Conservation (phyloP, 352 stramenopile species). For the Peronospora belbahrii region DNA sequence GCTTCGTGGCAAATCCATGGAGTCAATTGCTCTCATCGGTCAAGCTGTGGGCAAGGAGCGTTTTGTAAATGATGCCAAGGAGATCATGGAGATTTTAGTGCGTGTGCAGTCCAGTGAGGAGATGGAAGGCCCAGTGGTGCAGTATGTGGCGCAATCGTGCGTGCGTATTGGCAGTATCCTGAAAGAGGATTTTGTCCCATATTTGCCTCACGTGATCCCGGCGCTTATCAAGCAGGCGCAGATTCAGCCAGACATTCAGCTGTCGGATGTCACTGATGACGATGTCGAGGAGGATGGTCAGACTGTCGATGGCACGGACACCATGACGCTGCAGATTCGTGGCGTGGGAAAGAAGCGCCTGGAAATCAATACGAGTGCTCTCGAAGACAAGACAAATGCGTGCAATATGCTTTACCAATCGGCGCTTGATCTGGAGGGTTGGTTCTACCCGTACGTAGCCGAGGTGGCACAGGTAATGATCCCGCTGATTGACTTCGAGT, state of each 20-base stretch:
- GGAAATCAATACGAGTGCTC: slow-evolving; percentile 80
- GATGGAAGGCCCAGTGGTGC: slow-evolving; percentile 64
- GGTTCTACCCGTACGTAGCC: slow-evolving; percentile 79
- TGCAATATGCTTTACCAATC: slow-evolving; percentile 88
- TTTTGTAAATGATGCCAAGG: slow-evolving; percentile 69
- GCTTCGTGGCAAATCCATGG: slow-evolving; percentile 82
- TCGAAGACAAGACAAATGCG: slow-evolving; percentile 82
- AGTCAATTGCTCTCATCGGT: slow-evolving; percentile 83
- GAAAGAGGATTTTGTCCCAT: slow-evolving; percentile 83
- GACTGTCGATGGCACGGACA: slow-evolving; percentile 60
- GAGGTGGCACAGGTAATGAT: slow-evolving; percentile 69
- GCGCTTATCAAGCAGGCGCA: slow-evolving; percentile 74
- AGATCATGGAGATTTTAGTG: slow-evolving; percentile 85
- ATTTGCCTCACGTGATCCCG: slow-evolving; percentile 77
- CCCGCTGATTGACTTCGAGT: slow-evolving; percentile 74
- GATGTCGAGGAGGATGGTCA: slow-evolving; percentile 48
- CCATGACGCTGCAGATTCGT: slow-evolving; percentile 68
- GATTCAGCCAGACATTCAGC: slow-evolving; percentile 76
- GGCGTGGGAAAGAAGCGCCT: slow-evolving; percentile 76
- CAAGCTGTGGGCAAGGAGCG: slow-evolving; percentile 82
- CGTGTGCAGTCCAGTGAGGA: slow-evolving; percentile 64
- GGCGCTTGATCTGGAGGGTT: slow-evolving; percentile 70
- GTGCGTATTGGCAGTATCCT: slow-evolving; percentile 82
- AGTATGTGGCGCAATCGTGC: slow-evolving; percentile 84
- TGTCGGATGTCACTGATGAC: slow-evolving; percentile 55